phyloP scores from a whole-genome alignment of 2,329 filamentous ascomycete genomes.

The Hymenoscyphus repandus region DNA sequence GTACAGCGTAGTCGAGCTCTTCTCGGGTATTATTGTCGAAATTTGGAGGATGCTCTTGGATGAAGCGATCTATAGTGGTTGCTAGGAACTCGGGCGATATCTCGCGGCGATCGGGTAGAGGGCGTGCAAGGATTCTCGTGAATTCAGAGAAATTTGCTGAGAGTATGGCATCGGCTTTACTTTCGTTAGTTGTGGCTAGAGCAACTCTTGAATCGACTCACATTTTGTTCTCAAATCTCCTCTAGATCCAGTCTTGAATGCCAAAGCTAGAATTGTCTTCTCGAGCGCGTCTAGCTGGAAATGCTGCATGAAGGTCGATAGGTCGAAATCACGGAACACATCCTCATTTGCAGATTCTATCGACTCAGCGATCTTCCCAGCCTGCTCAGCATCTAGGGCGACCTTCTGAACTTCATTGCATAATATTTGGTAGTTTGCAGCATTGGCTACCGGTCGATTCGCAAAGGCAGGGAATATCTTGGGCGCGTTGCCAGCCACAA shows the following conservation, averaged over 20 bases:
- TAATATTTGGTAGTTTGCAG: conserved; percentile 79
- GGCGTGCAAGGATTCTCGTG: conserved; percentile 66
- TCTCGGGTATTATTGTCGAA: conserved; percentile 72
- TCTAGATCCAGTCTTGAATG: conserved; percentile 79
- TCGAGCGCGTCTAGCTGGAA: conserved; percentile 88
- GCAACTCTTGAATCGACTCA: conserved; percentile 36
- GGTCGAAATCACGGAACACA: conserved; percentile 90
- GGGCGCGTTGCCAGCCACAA: conserved; percentile 84
- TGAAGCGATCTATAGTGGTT: conserved; percentile 76
- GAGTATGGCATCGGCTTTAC: conserved; percentile 79
- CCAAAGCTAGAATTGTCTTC: conserved; percentile 81
- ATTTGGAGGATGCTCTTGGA: conserved; percentile 79
- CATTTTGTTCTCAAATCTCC: conserved; percentile 85
- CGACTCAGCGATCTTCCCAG: conserved; percentile 85
- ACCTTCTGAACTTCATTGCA: conserved; percentile 83
- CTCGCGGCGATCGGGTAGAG: conserved; percentile 60
- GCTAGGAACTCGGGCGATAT: conserved; percentile 67
- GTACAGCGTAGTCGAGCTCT: conserved; percentile 57
- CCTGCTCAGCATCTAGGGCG: conserved; percentile 72
- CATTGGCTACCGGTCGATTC: conserved; percentile 66
- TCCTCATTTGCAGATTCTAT: conserved; percentile 89
- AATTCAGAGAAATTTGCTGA: conserved; percentile 75
- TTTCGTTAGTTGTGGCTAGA: conserved; percentile 2
- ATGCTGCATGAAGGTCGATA: conserved; percentile 92
- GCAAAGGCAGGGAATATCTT: conserved; percentile 79